Percentiles rank a stretch among this genome's conserved stretches.
phyloP scores from a whole-genome alignment of 2,329 filamentous ascomycete genomes.

The Colletotrichum zoysiae region DNA sequence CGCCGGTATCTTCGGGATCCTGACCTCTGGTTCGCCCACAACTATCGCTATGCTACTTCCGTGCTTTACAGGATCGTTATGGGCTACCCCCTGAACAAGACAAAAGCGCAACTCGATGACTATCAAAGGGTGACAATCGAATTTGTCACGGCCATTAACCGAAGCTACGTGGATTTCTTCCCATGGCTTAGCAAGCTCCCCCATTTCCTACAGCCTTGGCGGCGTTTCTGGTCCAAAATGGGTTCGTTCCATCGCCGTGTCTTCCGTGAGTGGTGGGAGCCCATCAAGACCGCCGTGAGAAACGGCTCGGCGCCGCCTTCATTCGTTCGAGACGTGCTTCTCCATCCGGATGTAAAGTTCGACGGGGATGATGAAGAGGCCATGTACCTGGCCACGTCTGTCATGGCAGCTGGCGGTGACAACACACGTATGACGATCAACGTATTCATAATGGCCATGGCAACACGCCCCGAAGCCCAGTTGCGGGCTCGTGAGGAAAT shows the following conservation, averaged over 20 bases:
- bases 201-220: conserved; percentile 50
- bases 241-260: conserved; percentile 51
- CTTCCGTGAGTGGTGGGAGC: conserved; percentile 52
- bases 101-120: conserved; percentile 37
- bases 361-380: conserved; percentile 51
- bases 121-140: conserved; percentile 53
- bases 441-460: conserved; percentile 48
- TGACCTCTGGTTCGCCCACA: conserved; percentile 52
- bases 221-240: conserved; percentile 49
- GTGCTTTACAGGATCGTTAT: conserved; percentile 53
- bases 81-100: conserved; percentile 48
- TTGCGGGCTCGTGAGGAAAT: conserved; percentile 56
- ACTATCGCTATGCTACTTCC: conserved; percentile 55
- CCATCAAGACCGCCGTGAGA: conserved; percentile 44
- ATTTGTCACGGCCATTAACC: conserved; percentile 52
- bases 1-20: conserved; percentile 47
- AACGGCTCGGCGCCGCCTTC: conserved; percentile 50
- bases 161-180: conserved; percentile 54
- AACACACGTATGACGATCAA: conserved; percentile 55
- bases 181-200: conserved; percentile 51
- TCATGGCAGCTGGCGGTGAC: conserved; percentile 60
- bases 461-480: conserved; percentile 51
- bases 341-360: conserved; percentile 46
- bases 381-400: conserved; percentile 53
- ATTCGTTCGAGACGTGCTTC: conserved; percentile 52